A percentile compares a stretch with the other conserved stretches of the same genome.
Conservation (phyloP, 1,284 basidiomycete species). For the Ceratobasidium sp. region DNA sequence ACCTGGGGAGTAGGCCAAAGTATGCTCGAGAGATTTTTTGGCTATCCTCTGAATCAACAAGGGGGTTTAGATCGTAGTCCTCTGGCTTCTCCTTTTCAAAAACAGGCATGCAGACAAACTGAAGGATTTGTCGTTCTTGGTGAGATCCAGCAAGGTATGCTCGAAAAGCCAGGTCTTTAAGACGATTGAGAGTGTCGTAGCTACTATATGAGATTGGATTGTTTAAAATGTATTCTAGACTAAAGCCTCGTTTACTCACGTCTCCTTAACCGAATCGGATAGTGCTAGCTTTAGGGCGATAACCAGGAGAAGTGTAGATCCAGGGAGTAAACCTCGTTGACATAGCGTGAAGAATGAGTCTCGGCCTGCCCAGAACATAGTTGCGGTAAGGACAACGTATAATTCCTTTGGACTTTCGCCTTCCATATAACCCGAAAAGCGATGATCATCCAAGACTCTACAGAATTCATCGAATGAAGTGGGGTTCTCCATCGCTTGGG, state of each 20-base stretch:
- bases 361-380: background rate
- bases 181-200: background rate
- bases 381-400: background rate
- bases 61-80: background rate
- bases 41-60: background rate
- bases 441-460: background rate
- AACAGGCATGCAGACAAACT: background rate
- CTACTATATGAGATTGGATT: background rate
- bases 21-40: background rate
- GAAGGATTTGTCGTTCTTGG: background rate
- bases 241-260: background rate
- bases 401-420: background rate
- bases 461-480: background rate
- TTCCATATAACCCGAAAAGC: background rate
- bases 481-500: background rate
- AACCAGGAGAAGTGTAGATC: background rate
- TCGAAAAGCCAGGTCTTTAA: background rate
- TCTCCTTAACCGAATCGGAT: background rate
- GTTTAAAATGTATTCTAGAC: background rate
- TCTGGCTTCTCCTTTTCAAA: background rate
- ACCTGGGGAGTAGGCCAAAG: background rate
- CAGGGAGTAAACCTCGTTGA: background rate
- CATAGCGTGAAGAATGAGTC: conserved; percentile 4
- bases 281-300: background rate
- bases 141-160: background rate